Percentiles rank a stretch among this genome's conserved stretches.
These are phyloP conservation scores for Candida quercuum DNA, from an alignment of 805 yeast genomes.

Conservation along the genomic window DNA sequence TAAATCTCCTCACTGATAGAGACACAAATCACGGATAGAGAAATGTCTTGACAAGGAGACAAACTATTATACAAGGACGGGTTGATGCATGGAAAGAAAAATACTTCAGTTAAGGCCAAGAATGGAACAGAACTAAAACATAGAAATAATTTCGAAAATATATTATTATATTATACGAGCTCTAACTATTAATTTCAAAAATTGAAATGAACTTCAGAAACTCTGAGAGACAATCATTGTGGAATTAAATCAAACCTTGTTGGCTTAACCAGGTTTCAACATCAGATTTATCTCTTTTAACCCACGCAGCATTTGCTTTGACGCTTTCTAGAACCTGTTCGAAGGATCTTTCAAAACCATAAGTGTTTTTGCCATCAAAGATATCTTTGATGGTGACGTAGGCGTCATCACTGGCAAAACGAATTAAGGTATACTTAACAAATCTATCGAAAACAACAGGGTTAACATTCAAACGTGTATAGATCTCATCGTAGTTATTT, in stretches of 20 bases:
- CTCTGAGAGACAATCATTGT: too few species aligned
- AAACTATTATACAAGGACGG: too few species aligned
- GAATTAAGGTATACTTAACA: slow-evolving; percentile 54
- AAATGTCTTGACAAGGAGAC: too few species aligned
- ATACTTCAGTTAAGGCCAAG: too few species aligned
- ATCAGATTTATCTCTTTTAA: slow-evolving; percentile 45
- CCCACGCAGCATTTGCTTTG: slow-evolving; percentile 52
- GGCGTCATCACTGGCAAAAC: slow-evolving; percentile 51
- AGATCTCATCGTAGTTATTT: slow-evolving; percentile 63
- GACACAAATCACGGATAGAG: too few species aligned
- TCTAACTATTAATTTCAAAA: too few species aligned
- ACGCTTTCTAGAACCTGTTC: slow-evolving; percentile 58
- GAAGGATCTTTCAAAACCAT: slow-evolving; percentile 58
- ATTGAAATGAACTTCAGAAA: too few species aligned
- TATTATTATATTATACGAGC: too few species aligned
- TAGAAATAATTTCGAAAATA: too few species aligned
- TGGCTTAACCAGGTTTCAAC: slow-evolving; percentile 42
- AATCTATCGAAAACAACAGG: slow-evolving; percentile 73
- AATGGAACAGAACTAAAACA: too few species aligned
- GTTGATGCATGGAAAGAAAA: too few species aligned
- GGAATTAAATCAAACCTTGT: slow-evolving; percentile 4
- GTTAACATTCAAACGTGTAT: slow-evolving; percentile 67
- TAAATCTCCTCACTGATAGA: too few species aligned
- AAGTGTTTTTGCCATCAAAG: slow-evolving; percentile 46
- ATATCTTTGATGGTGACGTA: slow-evolving; percentile 43